phyloP scores from a whole-genome alignment of 805 yeast genomes.

The Candida succiphila region DNA sequence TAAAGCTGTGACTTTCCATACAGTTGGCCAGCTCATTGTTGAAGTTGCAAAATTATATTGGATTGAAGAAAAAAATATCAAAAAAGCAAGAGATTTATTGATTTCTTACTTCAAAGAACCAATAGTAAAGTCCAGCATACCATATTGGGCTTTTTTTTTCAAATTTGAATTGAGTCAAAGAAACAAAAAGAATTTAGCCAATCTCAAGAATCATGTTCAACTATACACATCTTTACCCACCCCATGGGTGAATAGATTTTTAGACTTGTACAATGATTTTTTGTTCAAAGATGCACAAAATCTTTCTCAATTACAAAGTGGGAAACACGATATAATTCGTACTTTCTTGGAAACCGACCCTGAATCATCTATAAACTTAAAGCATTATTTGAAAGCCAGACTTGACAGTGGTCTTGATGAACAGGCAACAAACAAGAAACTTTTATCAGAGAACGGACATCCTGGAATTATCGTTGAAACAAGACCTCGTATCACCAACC shows the following conservation, averaged over 20 bases:
- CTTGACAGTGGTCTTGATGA: constrained; percentile 17
- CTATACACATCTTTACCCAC: constrained; percentile 38
- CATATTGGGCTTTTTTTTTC: constrained; percentile 51
- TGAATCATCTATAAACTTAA: constrained; percentile 21
- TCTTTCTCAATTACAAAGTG: constrained; percentile 9
- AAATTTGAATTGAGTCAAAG: constrained; percentile 38
- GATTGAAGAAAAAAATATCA: constrained; percentile 11
- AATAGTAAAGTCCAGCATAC: constrained; percentile 27
- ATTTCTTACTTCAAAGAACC: constrained; percentile 16
- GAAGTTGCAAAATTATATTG: constrained; percentile 17
- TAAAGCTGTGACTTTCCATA: constrained; percentile 11
- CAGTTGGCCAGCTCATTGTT: constrained; percentile 17
- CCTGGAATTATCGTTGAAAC: constrained; percentile 26
- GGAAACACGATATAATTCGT: constrained; percentile 15
- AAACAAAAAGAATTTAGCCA: constrained; percentile 34
- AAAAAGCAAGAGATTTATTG: constrained; percentile 16
- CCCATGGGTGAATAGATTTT: constrained; percentile 30
- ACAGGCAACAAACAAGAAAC: constrained; percentile 16
- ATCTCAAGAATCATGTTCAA: constrained; percentile 35
- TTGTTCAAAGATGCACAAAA: constrained; percentile 17
- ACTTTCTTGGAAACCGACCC: constrained; percentile 20
- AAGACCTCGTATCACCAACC: constrained; percentile 32
- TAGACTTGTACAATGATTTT: constrained; percentile 28
- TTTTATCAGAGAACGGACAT: constrained; percentile 25
- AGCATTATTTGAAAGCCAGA: constrained; percentile 21